Evolutionary conservation across 768 basidiomycete genomes (phyloP).

Genomic region (Chalciporus sphaerocephalus): DNA sequence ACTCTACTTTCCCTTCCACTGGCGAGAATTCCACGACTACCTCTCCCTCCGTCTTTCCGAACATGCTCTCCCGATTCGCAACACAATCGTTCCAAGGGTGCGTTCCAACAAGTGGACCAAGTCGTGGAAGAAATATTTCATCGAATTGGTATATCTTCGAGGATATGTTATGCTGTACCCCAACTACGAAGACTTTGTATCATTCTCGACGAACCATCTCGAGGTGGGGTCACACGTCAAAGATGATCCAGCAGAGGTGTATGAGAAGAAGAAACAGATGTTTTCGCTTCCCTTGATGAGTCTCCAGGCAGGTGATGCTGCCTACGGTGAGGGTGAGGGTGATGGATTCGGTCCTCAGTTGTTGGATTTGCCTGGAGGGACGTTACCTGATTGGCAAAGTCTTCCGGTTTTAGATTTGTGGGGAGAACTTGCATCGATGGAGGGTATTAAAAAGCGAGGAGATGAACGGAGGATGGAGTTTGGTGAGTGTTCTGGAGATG

Average conservation of each 20-base stretch:
- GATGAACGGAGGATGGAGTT: slow-evolving; percentile 34
- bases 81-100: slow-evolving; percentile 61
- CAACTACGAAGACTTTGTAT: slow-evolving; percentile 66
- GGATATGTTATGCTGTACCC: slow-evolving; percentile 90
- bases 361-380: slow-evolving; percentile 54
- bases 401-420: slow-evolving; percentile 72
- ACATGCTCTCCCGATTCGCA: slow-evolving; percentile 27
- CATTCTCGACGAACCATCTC: slow-evolving; percentile 86
- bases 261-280: slow-evolving; percentile 52
- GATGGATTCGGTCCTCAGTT: slow-evolving; percentile 29
- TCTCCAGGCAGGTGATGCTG: slow-evolving; percentile 22
- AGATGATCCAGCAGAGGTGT: slow-evolving; percentile 42
- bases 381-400: slow-evolving; percentile 47
- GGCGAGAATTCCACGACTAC: slow-evolving; percentile 83
- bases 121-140: slow-evolving; percentile 89
- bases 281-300: slow-evolving; percentile 72
- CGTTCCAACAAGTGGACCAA: slow-evolving; percentile 78
- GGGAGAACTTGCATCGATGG: slow-evolving; percentile 40
- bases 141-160: slow-evolving; percentile 76
- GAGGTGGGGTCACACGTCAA: slow-evolving; percentile 81
- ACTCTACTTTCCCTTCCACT: slow-evolving; percentile 83
- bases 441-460: slow-evolving; percentile 33
- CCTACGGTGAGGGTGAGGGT: slow-evolving; percentile 1
- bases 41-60: slow-evolving; percentile 69
- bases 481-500: slow-evolving; percentile 26